phyloP scores from a whole-genome alignment of 1,139 yeast species.

The Spencermartinsiella ligniputridi region DNA sequence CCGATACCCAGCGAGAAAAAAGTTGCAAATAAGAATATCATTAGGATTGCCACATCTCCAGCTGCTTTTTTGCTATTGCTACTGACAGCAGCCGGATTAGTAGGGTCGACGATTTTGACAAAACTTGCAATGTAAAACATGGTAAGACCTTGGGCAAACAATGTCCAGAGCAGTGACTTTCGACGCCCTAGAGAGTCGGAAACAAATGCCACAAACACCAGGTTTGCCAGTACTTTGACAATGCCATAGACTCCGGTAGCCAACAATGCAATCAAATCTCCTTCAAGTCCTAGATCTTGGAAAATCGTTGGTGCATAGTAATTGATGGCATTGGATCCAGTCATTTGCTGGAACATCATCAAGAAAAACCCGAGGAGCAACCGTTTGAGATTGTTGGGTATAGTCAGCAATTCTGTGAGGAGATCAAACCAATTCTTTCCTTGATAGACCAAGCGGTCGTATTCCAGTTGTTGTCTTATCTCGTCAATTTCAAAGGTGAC shows the following conservation, averaged over 20 bases:
- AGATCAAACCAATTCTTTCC: not conserved
- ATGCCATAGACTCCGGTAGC: conserved; percentile 9
- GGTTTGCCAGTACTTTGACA: conserved; percentile 6
- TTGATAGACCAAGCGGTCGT: conserved; percentile 5
- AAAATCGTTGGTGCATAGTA: conserved; percentile 8
- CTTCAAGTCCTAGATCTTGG: conserved; percentile 13
- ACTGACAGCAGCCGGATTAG: not conserved
- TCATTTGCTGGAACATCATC: conserved; percentile 53
- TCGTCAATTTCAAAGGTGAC: conserved; percentile 5
- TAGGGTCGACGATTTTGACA: conserved; percentile 5
- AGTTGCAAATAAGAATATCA: conserved; percentile 6
- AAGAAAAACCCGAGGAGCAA: conserved; percentile 9
- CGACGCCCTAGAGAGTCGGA: conserved; percentile 6
- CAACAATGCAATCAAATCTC: conserved; percentile 4
- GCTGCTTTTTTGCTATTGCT: conserved; percentile 3
- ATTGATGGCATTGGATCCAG: conserved; percentile 24
- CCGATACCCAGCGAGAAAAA: conserved; percentile 8
- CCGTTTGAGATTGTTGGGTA: conserved; percentile 4
- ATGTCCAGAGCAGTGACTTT: conserved; percentile 7
- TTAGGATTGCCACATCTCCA: conserved; percentile 5
- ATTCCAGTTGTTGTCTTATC: conserved; percentile 7
- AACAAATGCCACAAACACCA: conserved; percentile 5
- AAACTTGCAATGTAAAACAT: conserved; percentile 7
- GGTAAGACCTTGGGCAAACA: conserved; percentile 8
- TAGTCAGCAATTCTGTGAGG: conserved; percentile 1